Percentiles rank a stretch among this genome's conserved stretches.
Conservation (phyloP, 371 early-diverging fungal genomes). For the Mortierella sp. region DNA sequence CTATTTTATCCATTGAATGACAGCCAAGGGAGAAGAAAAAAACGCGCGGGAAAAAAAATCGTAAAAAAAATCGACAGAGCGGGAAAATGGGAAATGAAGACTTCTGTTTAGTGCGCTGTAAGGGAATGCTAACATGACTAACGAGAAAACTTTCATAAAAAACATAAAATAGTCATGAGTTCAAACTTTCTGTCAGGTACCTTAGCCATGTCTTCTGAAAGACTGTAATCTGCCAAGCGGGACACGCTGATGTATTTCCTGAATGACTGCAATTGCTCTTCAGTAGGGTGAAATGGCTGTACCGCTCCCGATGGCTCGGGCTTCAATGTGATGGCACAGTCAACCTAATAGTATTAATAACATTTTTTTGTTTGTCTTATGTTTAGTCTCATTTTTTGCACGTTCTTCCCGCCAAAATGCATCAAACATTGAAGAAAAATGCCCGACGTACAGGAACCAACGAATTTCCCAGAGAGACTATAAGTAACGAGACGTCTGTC, state of each 20-base stretch:
- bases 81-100: neutral
- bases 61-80: neutral
- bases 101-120: too few species aligned
- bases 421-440: constrained; percentile 1
- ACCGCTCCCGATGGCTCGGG: constrained; percentile 21
- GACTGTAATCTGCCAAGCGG: constrained; percentile 59
- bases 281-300: constrained; percentile 43
- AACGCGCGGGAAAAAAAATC: constrained; percentile 29
- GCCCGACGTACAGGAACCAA: constrained; percentile 65
- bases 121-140: too few species aligned
- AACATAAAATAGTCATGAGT: too few species aligned
- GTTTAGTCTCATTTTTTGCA: too few species aligned
- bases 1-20: constrained; percentile 37
- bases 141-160: too few species aligned
- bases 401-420: constrained; percentile 11
- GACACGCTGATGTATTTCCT: constrained; percentile 63
- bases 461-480: constrained; percentile 66
- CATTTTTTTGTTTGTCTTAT: too few species aligned
- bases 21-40: constrained; percentile 2
- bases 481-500: constrained; percentile 65
- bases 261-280: constrained; percentile 50
- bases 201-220: constrained; percentile 66
- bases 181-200: constrained; percentile 32
- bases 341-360: constrained; percentile 23
- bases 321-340: constrained; percentile 61